Evolutionary conservation across 768 basidiomycete genomes (phyloP).

Genomic region (Lentinula lateritia): DNA sequence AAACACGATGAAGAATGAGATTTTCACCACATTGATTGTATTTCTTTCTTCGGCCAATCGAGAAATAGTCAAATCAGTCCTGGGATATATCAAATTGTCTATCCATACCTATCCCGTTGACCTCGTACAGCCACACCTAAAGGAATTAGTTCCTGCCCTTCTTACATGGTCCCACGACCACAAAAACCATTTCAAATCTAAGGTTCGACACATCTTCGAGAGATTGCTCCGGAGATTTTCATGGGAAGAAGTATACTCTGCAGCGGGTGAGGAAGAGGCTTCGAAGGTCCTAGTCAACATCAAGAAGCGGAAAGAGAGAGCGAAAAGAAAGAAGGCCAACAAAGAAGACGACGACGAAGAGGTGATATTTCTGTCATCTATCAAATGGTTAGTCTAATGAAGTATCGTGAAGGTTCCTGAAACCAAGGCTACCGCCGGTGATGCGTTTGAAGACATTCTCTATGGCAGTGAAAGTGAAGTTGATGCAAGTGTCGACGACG

Average conservation of each 20-base stretch:
- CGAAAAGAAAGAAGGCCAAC: conserved; percentile 79
- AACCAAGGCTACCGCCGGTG: conserved; percentile 55
- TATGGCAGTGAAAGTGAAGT: conserved; percentile 95
- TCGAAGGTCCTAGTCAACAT: conserved; percentile 90
- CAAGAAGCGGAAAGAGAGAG: conserved; percentile 90
- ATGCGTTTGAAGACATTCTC: conserved; percentile 95
- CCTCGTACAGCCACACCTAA: conserved; percentile 72
- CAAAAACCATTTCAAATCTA: conserved; percentile 97
- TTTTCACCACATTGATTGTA: conserved; percentile 80
- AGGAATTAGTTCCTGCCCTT: conserved; percentile 75
- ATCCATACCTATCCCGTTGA: conserved; percentile 78
- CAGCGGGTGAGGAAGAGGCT: conserved; percentile 72
- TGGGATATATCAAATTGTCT: conserved; percentile 92
- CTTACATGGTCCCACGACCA: conserved; percentile 95
- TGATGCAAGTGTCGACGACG: conserved; percentile 65
- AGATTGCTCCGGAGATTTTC: conserved; percentile 89
- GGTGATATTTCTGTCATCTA: conserved; percentile 25
- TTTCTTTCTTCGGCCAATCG: conserved; percentile 93
- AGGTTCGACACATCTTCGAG: conserved; percentile 96
- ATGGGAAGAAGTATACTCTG: conserved; percentile 77
- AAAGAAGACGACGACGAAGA: conserved; percentile 57
- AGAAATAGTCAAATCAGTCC: conserved; percentile 94
- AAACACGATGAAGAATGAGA: conserved; percentile 69
- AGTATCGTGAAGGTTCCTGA: conserved; percentile 32
- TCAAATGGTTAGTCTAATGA: conserved; percentile 1